These are phyloP conservation scores for Xylariaceae sp. DNA, from an alignment of 2,329 filamentous ascomycete genomes.

Conservation along the genomic window DNA sequence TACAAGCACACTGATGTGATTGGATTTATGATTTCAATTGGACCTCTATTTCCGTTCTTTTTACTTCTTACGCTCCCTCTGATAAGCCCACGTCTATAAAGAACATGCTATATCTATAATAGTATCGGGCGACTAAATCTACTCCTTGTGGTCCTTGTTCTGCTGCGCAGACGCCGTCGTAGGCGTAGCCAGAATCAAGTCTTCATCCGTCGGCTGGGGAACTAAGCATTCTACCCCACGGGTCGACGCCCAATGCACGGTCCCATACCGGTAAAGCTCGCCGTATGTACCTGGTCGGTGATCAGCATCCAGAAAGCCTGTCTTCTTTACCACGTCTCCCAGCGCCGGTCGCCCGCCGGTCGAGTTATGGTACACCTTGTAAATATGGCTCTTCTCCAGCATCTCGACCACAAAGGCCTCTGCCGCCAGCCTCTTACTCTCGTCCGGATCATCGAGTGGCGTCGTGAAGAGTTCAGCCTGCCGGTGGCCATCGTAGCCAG, in stretches of 20 bases:
- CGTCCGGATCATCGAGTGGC: slow-evolving; percentile 29
- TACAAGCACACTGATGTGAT: too few relatives aligned
- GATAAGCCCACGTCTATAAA: not conserved
- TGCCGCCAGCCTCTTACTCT: slow-evolving; percentile 23
- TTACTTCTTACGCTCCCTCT: too few relatives aligned
- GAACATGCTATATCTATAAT: not conserved
- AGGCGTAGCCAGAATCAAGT: slow-evolving; percentile 24
- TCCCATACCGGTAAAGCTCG: slow-evolving; percentile 34
- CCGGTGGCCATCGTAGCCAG: slow-evolving; percentile 26
- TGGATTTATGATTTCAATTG: too few relatives aligned
- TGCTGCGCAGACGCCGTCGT: slow-evolving; percentile 13
- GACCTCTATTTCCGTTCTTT: not conserved
- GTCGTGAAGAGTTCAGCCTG: slow-evolving; percentile 33
- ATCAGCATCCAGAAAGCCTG: slow-evolving; percentile 25
- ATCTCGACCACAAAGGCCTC: slow-evolving; percentile 33
- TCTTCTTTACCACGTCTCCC: slow-evolving; percentile 29
- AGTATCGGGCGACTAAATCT: not conserved
- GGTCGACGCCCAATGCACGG: slow-evolving; percentile 31
- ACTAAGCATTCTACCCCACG: slow-evolving; percentile 25
- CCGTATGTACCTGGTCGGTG: slow-evolving; percentile 33
- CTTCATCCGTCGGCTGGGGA: slow-evolving; percentile 22
- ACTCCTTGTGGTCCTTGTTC: not conserved
- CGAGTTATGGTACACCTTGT: slow-evolving; percentile 36
- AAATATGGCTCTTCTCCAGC: slow-evolving; percentile 33
- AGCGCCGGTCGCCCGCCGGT: slow-evolving; percentile 28